These are phyloP conservation scores for Vaccinium macrocarpon DNA, from an alignment of 148 eudicot genomes.

Conservation along the genomic window DNA sequence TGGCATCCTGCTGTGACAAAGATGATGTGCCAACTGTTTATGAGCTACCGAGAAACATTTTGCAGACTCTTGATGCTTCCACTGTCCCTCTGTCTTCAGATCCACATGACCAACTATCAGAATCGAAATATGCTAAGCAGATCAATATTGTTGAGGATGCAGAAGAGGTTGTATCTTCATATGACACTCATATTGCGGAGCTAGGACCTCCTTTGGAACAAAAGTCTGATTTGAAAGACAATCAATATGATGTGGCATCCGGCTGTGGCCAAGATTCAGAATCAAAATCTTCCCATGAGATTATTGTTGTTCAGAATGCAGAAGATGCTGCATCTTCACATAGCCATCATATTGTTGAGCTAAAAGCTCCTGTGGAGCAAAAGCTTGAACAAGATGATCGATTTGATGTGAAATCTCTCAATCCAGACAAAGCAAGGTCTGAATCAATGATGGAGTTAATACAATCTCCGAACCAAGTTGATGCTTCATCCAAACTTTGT, in stretches of 20 bases:
- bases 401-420: conserved; percentile 6
- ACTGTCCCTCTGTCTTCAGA: conserved; percentile 23
- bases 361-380: conserved; percentile 11
- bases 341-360: background rate
- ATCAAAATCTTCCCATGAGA: conserved; percentile 15
- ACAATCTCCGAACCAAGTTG: conserved; percentile 21
- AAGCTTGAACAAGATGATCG: conserved; percentile 9
- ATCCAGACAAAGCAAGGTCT: conserved; percentile 18
- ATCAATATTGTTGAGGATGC: conserved; percentile 19
- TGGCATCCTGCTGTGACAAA: background rate
- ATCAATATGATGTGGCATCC: background rate
- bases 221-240: conserved; percentile 2
- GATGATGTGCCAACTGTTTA: background rate
- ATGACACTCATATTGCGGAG: background rate
- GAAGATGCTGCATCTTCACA: conserved; percentile 8
- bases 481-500: conserved; percentile 21
- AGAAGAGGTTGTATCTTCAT: conserved; percentile 18
- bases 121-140: conserved; percentile 20
- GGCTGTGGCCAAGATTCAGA: conserved; percentile 6
- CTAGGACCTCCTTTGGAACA: conserved; percentile 11
- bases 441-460: conserved; percentile 14
- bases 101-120: conserved; percentile 20
- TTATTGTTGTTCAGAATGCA: conserved; percentile 6
- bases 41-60: conserved; percentile 15
- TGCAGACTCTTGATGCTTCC: conserved; percentile 14